Evolutionary conservation across 2,329 filamentous ascomycete species (phyloP), one percentile per base, ranked within the genome.

Genomic region (Aspergillus sp.): DNA sequence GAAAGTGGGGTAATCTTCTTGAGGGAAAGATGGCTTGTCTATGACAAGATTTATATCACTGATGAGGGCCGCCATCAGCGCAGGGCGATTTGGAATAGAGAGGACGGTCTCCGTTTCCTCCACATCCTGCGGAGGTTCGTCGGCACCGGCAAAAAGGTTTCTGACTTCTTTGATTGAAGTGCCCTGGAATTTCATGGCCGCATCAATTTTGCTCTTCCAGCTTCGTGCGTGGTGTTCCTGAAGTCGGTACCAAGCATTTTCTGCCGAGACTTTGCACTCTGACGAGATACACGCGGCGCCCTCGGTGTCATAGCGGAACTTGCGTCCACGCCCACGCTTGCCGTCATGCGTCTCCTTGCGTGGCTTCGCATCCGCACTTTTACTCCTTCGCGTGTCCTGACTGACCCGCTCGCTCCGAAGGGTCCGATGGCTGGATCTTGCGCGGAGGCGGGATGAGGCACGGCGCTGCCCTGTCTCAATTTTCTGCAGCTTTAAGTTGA

Each of bases 181-280:
- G 53, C 82, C 86, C 47, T 92, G 86, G 57, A 85, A 82, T 17
- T 78, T 74, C 64, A 89, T 85, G 22, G 87, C 85, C 47, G 84
- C 81, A 64, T 96, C 90, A 56, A 99, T 96, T 14, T 93, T 86
- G 65, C 83, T 85, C 71, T 90, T 96, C 94, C 94, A 99, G 51
- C 89, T 92, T 62, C 90, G 86, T 2, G 93, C 83, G 70, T 97
- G 95, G 65, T 95, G 85, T 50, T 84, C 77, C 63, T 94, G 81
- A 11, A 99, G 78, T 61, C 82, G 87, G 47, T 85, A 79, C 64
- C 86, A 83, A 5, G 94, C 94, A 59, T 94, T 87, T 11, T 87
- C 81, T 38, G 90, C 83, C 0, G 89, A 83, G 9, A 95, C 80
- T 52, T 87, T 87, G 14, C 88, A 83, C 24, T 79, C 81, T 7